phyloP scores from a whole-genome alignment of 331 rosid species.

The Quercus lobata region DNA sequence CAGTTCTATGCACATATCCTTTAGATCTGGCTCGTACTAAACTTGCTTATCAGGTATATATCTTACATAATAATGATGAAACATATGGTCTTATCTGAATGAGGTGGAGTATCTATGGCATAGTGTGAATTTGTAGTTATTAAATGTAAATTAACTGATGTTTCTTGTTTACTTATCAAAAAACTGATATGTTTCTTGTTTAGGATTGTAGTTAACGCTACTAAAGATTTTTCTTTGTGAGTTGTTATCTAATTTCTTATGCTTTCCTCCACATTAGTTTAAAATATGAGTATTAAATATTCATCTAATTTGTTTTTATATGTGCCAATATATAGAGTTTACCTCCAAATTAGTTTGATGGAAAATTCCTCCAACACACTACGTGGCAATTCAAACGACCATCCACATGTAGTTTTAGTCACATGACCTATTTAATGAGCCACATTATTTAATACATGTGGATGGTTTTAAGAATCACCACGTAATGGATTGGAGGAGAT shows the following conservation, averaged over 20 bases:
- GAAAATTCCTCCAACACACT: too few species aligned
- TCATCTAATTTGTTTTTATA: background rate
- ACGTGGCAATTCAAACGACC: too few species aligned
- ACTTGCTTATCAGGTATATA: slow-evolving; percentile 89
- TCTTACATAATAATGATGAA: slow-evolving; percentile 3
- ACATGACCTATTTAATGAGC: too few species aligned
- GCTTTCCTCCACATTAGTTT: background rate
- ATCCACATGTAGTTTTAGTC: too few species aligned
- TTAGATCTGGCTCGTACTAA: slow-evolving; percentile 96
- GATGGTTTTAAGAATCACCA: too few species aligned
- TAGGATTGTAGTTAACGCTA: background rate
- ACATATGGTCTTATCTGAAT: background rate
- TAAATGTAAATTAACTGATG: background rate
- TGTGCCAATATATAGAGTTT: background rate
- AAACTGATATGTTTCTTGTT: background rate
- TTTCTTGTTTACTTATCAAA: background rate
- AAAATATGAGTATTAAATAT: background rate
- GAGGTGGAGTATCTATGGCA: background rate
- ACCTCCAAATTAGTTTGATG: too few species aligned
- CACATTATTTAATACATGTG: too few species aligned
- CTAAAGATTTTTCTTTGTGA: too few species aligned
- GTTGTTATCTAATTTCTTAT: too few species aligned
- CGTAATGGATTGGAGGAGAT: too few species aligned
- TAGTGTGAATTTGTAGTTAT: background rate
- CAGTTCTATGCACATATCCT: slow-evolving; percentile 90